A percentile compares a stretch with the other conserved stretches of the same genome.
phyloP scores from a whole-genome alignment of 306 rosid genomes.

The Glycine tomentella region DNA sequence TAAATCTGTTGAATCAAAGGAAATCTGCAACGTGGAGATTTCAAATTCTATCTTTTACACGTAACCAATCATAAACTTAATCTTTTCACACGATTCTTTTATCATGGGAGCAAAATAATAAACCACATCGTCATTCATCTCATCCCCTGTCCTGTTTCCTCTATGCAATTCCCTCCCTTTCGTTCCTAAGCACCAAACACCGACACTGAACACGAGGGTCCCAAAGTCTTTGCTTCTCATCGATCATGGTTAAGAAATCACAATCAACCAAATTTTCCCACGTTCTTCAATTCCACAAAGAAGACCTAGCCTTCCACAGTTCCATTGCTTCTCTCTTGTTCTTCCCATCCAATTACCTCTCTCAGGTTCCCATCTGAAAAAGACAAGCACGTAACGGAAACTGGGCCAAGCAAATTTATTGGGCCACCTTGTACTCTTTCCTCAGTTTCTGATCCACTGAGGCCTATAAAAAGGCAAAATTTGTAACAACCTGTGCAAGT shows the following conservation, averaged over 20 bases:
- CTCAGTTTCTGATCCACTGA: not conserved
- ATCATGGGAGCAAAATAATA: not conserved
- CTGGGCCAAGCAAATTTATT: not conserved
- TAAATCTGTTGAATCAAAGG: no score
- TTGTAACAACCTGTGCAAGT: not conserved
- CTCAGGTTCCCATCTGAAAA: not conserved
- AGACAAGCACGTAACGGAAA: not conserved
- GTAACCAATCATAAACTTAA: no score
- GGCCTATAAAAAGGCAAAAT: not conserved
- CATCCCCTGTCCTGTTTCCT: not conserved
- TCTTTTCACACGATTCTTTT: not conserved
- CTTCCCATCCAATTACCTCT: not conserved
- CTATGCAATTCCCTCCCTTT: not conserved
- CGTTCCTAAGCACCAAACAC: not conserved
- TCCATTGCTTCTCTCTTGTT: not conserved
- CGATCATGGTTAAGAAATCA: no score
- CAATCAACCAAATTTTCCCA: not conserved
- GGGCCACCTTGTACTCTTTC: not conserved
- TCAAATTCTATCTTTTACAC: no score
- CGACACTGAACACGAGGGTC: not conserved
- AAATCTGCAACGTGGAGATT: no score
- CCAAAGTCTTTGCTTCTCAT: no score
- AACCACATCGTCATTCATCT: not conserved
- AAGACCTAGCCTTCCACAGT: not conserved
- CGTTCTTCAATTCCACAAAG: not conserved